A percentile compares a stretch with the other conserved stretches of the same genome.
phyloP scores from a whole-genome alignment of 2,329 filamentous ascomycete species.

The Ophiosphaerella narmari region DNA sequence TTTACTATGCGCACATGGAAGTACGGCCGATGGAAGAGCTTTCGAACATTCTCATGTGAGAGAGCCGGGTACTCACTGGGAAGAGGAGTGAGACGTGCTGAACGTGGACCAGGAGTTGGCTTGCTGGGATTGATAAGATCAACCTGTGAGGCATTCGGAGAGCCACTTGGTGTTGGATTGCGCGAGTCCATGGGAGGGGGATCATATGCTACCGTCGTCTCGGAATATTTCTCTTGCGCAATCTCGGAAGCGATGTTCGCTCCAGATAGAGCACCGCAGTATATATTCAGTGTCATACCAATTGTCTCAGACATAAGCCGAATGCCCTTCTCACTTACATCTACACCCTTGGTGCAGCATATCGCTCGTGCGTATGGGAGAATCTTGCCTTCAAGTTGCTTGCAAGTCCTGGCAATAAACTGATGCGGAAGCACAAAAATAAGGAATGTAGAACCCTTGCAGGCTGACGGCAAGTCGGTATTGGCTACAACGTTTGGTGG shows the following conservation, averaged over 20 bases:
- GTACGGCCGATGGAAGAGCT: conserved; percentile 92
- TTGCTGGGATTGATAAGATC: conserved; percentile 59
- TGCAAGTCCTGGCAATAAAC: conserved; percentile 87
- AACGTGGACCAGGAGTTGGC: conserved; percentile 61
- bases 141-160: conserved; percentile 55
- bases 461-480: conserved; percentile 77
- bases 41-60: conserved; percentile 80
- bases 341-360: conserved; percentile 97
- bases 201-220: conserved; percentile 96
- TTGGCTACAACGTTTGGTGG: conserved; percentile 85
- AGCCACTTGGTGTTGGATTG: conserved; percentile 64
- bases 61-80: conserved; percentile 84
- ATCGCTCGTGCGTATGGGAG: conserved; percentile 90
- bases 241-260: conserved; percentile 97
- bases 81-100: conserved; percentile 73
- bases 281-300: conserved; percentile 87
- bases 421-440: conserved; percentile 97
- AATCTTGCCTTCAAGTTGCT: conserved; percentile 83
- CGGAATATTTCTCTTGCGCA: conserved; percentile 92
- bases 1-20: conserved; percentile 95
- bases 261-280: conserved; percentile 92
- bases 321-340: conserved; percentile 84
- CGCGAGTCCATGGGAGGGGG: conserved; percentile 87
- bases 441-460: conserved; percentile 82
- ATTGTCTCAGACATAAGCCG: conserved; percentile 95